Evolutionary conservation across 176 grass and related monocot genomes (phyloP).

Genomic region (Tuctoria greenei): DNA sequence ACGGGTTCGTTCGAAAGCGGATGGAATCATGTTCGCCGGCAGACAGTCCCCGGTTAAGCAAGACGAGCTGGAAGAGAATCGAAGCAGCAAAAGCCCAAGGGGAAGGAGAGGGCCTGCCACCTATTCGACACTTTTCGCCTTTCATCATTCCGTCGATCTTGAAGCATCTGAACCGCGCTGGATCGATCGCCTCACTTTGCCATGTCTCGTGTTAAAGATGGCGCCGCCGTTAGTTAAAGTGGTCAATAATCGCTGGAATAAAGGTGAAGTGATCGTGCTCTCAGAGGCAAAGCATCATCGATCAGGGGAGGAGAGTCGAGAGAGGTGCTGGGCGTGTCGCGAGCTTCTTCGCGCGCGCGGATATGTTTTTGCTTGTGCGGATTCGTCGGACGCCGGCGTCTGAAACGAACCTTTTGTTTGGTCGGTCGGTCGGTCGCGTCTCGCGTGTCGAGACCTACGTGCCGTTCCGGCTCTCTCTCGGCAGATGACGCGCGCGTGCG

Average conservation of each 20-base stretch:
- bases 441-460: too few relatives aligned
- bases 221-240: too few relatives aligned
- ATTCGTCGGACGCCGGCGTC: not conserved
- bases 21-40: not conserved
- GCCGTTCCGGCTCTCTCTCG: too few relatives aligned
- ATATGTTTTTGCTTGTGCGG: not conserved
- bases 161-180: slow-evolving; percentile 18
- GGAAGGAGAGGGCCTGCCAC: not conserved
- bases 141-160: slow-evolving; percentile 1
- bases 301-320: not conserved
- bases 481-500: too few relatives aligned
- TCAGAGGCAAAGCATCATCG: not conserved
- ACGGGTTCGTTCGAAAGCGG: not conserved
- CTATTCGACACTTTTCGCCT: not conserved
- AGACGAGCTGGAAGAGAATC: slow-evolving; percentile 10
- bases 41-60: not conserved
- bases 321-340: not conserved
- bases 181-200: not conserved
- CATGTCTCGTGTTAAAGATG: not conserved
- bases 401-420: not conserved
- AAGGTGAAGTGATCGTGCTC: not conserved
- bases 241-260: too few relatives aligned
- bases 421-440: too few relatives aligned
- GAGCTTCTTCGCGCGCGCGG: too few relatives aligned
- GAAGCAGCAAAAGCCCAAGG: not conserved